phyloP scores from a whole-genome alignment of 306 rosid genomes.

The Chamaecrista fasciculata region DNA sequence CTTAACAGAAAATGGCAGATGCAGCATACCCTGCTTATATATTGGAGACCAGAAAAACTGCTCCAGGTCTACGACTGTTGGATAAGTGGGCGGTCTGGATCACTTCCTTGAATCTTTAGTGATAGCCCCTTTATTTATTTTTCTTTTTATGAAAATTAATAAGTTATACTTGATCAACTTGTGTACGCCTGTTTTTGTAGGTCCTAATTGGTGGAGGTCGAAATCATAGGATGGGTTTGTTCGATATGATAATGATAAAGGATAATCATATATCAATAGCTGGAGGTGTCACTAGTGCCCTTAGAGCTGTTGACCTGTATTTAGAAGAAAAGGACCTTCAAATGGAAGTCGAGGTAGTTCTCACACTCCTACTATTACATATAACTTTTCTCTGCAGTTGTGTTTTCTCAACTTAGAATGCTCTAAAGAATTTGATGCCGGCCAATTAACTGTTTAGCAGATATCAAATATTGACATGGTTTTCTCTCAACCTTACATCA shows the following conservation, averaged over 20 bases:
- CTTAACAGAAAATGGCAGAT: conserved; percentile 76
- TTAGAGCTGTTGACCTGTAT: conserved; percentile 75
- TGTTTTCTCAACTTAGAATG: conserved; percentile 13
- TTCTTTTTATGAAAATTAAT: background rate
- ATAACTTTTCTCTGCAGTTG: conserved; percentile 19
- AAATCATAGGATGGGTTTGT: conserved; percentile 91
- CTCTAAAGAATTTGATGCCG: conserved; percentile 8
- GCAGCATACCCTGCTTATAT: conserved; percentile 80
- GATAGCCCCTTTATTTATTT: background rate
- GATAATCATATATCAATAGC: conserved; percentile 91
- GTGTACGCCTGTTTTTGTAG: conserved; percentile 32
- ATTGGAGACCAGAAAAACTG: conserved; percentile 89
- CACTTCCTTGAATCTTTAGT: conserved; percentile 32
- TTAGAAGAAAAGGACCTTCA: conserved; percentile 61
- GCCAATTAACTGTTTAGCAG: conserved; percentile 4
- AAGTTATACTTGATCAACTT: conserved; percentile 9
- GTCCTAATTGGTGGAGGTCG: conserved; percentile 85
- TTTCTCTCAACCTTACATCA: conserved; percentile 7
- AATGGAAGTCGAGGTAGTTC: conserved; percentile 78
- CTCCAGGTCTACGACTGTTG: conserved; percentile 86
- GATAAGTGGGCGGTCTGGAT: conserved; percentile 92
- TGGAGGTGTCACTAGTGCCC: conserved; percentile 69
- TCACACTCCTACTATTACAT: conserved; percentile 17
- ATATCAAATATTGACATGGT: background rate
- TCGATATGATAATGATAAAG: conserved; percentile 93